Evolutionary conservation across 257 asterid genomes (phyloP).

Genomic region (Fraxinus cuspidata): DNA sequence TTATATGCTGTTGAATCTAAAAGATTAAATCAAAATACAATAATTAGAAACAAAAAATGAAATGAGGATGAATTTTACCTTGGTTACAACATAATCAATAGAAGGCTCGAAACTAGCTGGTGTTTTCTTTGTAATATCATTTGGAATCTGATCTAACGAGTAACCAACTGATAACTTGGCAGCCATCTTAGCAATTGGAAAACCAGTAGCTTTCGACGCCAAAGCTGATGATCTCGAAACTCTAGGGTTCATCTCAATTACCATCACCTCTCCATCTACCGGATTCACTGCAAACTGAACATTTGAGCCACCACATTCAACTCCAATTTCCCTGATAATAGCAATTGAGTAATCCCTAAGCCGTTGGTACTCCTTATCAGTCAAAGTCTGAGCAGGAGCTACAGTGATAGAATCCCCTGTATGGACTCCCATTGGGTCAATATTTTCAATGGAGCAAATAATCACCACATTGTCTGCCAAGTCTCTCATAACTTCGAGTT

Average conservation of each 20-base stretch:
- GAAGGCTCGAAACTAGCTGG: conserved; percentile 99
- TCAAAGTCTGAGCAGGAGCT: conserved; percentile 98
- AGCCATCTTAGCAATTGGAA: conserved; percentile 98
- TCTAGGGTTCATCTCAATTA: conserved; percentile 98
- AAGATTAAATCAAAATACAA: background rate
- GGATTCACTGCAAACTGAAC: conserved; percentile 97
- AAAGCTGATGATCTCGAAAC: conserved; percentile 95
- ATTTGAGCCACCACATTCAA: conserved; percentile 98
- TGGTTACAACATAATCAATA: conserved; percentile 93
- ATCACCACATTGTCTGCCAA: conserved; percentile 98
- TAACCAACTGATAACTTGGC: conserved; percentile 96
- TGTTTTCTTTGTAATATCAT: conserved; percentile 93
- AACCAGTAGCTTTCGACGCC: conserved; percentile 99
- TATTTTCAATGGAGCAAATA: conserved; percentile 96
- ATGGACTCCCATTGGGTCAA: conserved; percentile 97
- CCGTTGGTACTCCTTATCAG: conserved; percentile 93
- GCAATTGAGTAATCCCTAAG: conserved; percentile 97
- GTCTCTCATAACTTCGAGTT: conserved; percentile 97
- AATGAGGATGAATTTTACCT: conserved; percentile 47
- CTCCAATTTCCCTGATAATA: conserved; percentile 97
- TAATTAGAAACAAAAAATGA: background rate
- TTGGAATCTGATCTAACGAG: conserved; percentile 93
- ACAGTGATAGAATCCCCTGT: conserved; percentile 98
- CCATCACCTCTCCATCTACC: conserved; percentile 95
- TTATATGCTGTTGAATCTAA: background rate